Evolutionary conservation across 306 rosid species (phyloP), one percentile per base, ranked within the genome.

Genomic region (Gastrolobium bilobum): DNA sequence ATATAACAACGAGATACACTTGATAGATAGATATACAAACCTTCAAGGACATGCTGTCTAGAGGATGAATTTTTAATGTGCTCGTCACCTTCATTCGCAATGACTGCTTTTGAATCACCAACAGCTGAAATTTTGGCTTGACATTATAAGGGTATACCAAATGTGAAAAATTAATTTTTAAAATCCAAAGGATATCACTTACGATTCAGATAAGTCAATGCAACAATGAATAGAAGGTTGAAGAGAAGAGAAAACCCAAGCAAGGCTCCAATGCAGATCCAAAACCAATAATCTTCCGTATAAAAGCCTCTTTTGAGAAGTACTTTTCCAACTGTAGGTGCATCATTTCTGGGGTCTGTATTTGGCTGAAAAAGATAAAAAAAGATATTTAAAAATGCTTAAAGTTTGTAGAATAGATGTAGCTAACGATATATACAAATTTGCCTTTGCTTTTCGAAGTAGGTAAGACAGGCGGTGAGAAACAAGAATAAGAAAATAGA

Each of bases 191-290:
- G 4, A 7, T 42, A 38, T 75, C 52, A 84, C 88, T 87, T 81
- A 92, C 93, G 93, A 56, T 87, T 88, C 63, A 92, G 15, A 74
- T 56, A 88, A 13, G 90, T 79, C 83, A 92, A 58, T 48, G 97
- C 93, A 71, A 46, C 83, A 6, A 88, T 29, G 44, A 88, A 87
- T 10, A 88, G 68, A 66, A 87, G 14, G 82, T 88, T 92, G 87
- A 86, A 88, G 42, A 92, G 78, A 70, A 92, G 75, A 82, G 89
- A 74, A 60, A 84, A 92, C 43, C 90, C 91, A 48, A 79, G 47
- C 10, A 92, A 84, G 75, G 87, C 93, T 20, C 82, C 94, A 67
- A 88, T 13, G 63, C 93, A 88, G 26, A 90, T 84, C 97, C 94
- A 92, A 68, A 60, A 92, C 93, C 87, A 82, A 71, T 79, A 77